These are phyloP conservation scores for Lactifluus subvellereus DNA, from an alignment of 768 basidiomycete species.

Conservation along the genomic window DNA sequence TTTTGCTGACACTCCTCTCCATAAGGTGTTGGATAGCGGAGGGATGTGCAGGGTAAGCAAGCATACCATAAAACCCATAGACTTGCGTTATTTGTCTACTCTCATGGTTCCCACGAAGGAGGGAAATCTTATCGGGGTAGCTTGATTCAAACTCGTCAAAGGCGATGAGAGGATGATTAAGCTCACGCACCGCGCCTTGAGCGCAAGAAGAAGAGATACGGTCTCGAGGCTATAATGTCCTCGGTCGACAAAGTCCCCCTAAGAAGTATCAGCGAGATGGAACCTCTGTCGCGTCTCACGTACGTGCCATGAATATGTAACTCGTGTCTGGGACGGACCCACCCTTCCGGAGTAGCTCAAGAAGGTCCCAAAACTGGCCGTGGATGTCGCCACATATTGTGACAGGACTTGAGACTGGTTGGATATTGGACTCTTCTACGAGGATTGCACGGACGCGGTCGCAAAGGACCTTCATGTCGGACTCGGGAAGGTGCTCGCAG, in stretches of 20 bases:
- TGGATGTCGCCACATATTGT: conserved; percentile 97
- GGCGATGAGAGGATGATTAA: neutral
- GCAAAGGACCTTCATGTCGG: conserved; percentile 91
- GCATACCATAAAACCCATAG: conserved; percentile 94
- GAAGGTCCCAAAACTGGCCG: conserved; percentile 95
- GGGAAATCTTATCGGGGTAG: conserved; percentile 88
- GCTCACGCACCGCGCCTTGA: conserved; percentile 73
- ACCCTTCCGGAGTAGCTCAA: conserved; percentile 83
- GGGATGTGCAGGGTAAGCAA: neutral
- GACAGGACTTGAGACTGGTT: conserved; percentile 91
- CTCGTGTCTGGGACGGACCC: conserved; percentile 83
- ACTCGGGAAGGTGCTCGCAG: conserved; percentile 84
- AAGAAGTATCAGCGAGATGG: conserved; percentile 22
- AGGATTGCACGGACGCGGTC: conserved; percentile 82
- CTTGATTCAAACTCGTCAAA: conserved; percentile 34
- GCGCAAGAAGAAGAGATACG: conserved; percentile 77
- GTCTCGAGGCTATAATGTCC: conserved; percentile 97
- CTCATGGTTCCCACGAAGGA: conserved; percentile 94
- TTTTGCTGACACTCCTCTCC: conserved; percentile 97
- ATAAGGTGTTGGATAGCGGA: conserved; percentile 11
- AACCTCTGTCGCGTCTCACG: conserved; percentile 28
- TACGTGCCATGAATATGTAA: conserved; percentile 94
- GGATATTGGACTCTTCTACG: conserved; percentile 96
- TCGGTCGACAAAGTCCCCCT: conserved; percentile 98
- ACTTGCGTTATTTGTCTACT: conserved; percentile 97